phyloP scores from a whole-genome alignment of 2,329 filamentous ascomycete species.

The Penicillium rolfsii region DNA sequence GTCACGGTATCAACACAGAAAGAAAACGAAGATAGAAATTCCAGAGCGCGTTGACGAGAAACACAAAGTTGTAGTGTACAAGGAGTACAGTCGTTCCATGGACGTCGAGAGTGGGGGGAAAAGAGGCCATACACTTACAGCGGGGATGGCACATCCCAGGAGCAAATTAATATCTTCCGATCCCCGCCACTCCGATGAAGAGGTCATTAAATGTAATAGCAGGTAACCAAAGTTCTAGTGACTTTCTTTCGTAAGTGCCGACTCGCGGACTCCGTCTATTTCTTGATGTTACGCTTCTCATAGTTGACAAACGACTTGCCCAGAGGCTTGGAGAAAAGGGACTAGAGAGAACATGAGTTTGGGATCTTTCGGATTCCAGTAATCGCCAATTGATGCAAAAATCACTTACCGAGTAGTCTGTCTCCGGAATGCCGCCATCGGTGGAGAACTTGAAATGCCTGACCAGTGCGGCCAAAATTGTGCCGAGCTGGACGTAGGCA shows the following conservation, averaged over 20 bases:
- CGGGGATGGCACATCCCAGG: background rate
- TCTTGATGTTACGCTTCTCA: constrained; percentile 57
- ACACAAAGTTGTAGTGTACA: constrained; percentile 27
- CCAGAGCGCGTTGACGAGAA: constrained; percentile 6
- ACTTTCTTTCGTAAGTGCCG: constrained; percentile 2
- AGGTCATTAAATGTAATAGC: constrained; percentile 23
- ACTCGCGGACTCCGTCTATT: constrained; percentile 21
- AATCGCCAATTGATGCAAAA: background rate
- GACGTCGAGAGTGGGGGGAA: constrained; percentile 4
- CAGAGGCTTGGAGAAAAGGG: constrained; percentile 72
- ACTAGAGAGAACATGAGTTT: constrained; percentile 36
- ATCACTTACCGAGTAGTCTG: constrained; percentile 58
- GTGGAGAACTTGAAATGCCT: constrained; percentile 77
- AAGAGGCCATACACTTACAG: background rate
- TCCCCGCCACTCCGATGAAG: constrained; percentile 9
- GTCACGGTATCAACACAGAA: constrained; percentile 21
- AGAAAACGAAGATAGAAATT: constrained; percentile 4
- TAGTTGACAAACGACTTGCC: constrained; percentile 73
- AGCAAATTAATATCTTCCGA: background rate
- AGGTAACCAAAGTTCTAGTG: constrained; percentile 6
- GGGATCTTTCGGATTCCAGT: background rate
- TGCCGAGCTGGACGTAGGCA: constrained; percentile 87
- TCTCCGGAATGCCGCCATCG: constrained; percentile 44
- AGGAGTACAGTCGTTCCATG: constrained; percentile 20
- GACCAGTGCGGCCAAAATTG: constrained; percentile 77